phyloP scores from a whole-genome alignment of 805 yeast species.

The Schwanniomyces pseudopolymorphus region DNA sequence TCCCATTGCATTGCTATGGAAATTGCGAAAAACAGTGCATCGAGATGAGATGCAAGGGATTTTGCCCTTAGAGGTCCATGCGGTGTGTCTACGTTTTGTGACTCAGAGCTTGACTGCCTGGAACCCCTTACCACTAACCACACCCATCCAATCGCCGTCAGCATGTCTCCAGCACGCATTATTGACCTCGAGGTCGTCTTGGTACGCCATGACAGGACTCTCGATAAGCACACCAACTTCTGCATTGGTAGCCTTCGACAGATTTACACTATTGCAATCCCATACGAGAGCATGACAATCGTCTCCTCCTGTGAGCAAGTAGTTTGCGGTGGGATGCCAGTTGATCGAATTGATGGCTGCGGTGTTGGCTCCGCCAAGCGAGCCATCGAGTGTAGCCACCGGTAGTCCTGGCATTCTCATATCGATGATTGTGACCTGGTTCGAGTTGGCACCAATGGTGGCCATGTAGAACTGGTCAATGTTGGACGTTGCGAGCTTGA shows the following conservation, averaged over 20 bases:
- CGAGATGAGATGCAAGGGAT: no score
- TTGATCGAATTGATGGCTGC: constrained; percentile 68
- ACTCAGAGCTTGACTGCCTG: constrained; percentile 50
- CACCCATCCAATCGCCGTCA: constrained; percentile 80
- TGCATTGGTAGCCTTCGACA: constrained; percentile 4
- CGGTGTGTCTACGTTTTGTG: no score
- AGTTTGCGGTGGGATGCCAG: constrained; percentile 81
- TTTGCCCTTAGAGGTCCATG: no score
- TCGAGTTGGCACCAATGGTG: constrained; percentile 71
- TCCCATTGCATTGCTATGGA: no score
- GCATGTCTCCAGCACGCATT: constrained; percentile 68
- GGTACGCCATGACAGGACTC: constrained; percentile 49
- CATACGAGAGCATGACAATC: constrained; percentile 72
- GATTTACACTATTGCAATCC: constrained; percentile 48
- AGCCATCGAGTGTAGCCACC: constrained; percentile 61
- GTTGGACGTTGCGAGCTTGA: constrained; percentile 76
- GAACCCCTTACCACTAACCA: constrained; percentile 64
- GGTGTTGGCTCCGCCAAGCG: constrained; percentile 46
- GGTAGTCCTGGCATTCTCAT: constrained; percentile 88
- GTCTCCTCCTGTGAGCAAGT: constrained; percentile 64
- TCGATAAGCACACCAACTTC: constrained; percentile 15
- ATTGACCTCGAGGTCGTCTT: constrained; percentile 71
- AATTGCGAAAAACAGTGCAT: no score
- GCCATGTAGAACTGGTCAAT: constrained; percentile 82
- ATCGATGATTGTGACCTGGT: constrained; percentile 69